A percentile compares a stretch with the other conserved stretches of the same genome.
Evolutionary conservation across 2,329 filamentous ascomycete genomes (phyloP).

Genomic region (Incumbomyces lentus): DNA sequence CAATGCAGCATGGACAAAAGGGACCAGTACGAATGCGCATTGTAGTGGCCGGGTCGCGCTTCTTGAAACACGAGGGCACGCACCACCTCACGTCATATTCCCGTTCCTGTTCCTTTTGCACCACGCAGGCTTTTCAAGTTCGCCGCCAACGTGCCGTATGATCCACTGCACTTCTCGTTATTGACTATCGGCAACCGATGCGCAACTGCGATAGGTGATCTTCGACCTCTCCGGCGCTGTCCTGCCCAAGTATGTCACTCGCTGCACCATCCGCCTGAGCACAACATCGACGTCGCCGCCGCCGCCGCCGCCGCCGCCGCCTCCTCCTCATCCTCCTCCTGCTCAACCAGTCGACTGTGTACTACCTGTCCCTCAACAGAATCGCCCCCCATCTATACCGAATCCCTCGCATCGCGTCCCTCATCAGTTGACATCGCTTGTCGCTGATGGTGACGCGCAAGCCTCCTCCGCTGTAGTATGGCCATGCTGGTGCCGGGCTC

Average conservation of each 20-base stretch:
- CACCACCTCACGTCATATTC: conserved; percentile 4
- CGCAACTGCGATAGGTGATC: too few relatives aligned
- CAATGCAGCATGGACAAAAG: too few relatives aligned
- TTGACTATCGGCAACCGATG: too few relatives aligned
- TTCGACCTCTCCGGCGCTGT: too few relatives aligned
- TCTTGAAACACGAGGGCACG: conserved; percentile 2
- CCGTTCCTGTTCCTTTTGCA: neutral
- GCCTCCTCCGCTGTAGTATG: conserved; percentile 24
- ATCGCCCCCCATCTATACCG: neutral
- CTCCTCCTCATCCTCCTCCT: neutral
- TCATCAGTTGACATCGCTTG: neutral
- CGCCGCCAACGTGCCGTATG: neutral
- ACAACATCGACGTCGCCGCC: neutral
- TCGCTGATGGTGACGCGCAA: conserved; percentile 12
- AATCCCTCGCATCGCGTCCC: neutral
- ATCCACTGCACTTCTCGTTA: neutral
- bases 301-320: neutral
- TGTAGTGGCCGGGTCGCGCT: conserved; percentile 1
- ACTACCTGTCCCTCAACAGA: too few relatives aligned
- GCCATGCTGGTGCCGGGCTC: conserved; percentile 38
- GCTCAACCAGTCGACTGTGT: too few relatives aligned
- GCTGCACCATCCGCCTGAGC: neutral
- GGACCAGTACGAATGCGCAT: too few relatives aligned
- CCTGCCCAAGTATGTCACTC: neutral
- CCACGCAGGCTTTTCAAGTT: neutral